Evolutionary conservation across 2,329 filamentous ascomycete species (phyloP).

Genomic region (Fusarium sp.): DNA sequence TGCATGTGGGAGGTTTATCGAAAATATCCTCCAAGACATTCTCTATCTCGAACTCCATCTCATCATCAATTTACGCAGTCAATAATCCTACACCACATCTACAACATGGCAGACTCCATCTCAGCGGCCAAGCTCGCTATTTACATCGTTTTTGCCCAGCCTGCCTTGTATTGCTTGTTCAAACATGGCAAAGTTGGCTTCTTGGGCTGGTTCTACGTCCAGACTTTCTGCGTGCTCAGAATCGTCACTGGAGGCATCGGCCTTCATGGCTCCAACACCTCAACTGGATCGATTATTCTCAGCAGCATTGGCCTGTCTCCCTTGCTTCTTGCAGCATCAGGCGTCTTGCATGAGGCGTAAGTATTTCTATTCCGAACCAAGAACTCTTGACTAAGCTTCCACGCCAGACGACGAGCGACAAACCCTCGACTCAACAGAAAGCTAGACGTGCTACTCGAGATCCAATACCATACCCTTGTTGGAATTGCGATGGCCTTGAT

Average conservation of each 20-base stretch:
- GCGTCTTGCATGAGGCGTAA: slow-evolving; percentile 19
- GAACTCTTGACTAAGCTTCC: background rate
- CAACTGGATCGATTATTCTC: background rate
- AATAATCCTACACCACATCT: background rate
- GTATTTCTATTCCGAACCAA: background rate
- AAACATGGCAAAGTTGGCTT: slow-evolving; percentile 23
- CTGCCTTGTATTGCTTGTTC: slow-evolving; percentile 13
- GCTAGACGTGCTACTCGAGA: slow-evolving; percentile 16
- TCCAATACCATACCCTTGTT: slow-evolving; percentile 14
- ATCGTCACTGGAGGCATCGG: slow-evolving; percentile 13
- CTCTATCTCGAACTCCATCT: background rate
- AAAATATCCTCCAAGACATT: background rate
- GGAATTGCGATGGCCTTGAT: slow-evolving; percentile 12
- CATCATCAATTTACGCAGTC: background rate
- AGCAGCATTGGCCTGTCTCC: slow-evolving; percentile 19
- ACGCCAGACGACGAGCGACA: slow-evolving; percentile 8
- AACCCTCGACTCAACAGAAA: slow-evolving; percentile 18
- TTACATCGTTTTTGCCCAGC: slow-evolving; percentile 9
- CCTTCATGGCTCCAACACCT: background rate
- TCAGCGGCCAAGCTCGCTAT: slow-evolving; percentile 17
- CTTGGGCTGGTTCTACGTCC: slow-evolving; percentile 19
- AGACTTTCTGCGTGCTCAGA: slow-evolving; percentile 10
- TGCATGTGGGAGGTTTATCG: background rate
- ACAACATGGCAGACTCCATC: slow-evolving; percentile 14
- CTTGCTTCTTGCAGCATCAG: slow-evolving; percentile 7